Conservation (phyloP, 495 filamentous ascomycete species). For the Penicillium ochrochloron region DNA sequence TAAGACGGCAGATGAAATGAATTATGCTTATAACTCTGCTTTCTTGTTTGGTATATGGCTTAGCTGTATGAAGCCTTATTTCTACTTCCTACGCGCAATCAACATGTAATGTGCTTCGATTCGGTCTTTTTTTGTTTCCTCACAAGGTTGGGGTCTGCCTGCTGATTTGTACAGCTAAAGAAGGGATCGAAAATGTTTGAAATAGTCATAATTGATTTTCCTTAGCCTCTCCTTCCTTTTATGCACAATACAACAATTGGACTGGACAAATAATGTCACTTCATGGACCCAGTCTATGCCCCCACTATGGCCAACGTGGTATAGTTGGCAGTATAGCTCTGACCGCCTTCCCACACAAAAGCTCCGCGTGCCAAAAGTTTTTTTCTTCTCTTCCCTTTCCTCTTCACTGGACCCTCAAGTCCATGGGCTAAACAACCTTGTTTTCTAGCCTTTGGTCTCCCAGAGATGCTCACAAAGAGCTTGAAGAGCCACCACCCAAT, state of each 20-base stretch:
- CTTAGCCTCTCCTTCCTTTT: too few species aligned
- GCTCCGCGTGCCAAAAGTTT: constrained; percentile 10
- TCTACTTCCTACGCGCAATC: too few species aligned
- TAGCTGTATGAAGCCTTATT: too few species aligned
- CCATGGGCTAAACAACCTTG: constrained; percentile 34
- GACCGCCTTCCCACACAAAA: constrained; percentile 32
- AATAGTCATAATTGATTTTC: too few species aligned
- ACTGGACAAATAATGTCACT: not conserved
- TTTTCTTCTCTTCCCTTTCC: constrained; percentile 21
- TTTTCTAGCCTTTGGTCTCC: constrained; percentile 10
- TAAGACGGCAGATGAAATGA: too few species aligned
- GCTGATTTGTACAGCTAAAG: too few species aligned
- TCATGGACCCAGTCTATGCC: not conserved
- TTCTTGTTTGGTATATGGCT: too few species aligned
- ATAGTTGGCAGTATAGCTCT: constrained; percentile 10
- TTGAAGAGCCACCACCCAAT: constrained; percentile 33
- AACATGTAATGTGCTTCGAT: too few species aligned
- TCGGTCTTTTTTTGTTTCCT: too few species aligned
- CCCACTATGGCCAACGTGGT: constrained; percentile 12
- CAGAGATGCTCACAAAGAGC: constrained; percentile 18
- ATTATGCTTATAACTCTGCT: too few species aligned
- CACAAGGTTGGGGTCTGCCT: too few species aligned
- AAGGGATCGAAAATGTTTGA: too few species aligned
- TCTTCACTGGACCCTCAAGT: constrained; percentile 1
- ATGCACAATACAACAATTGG: not conserved